These are phyloP conservation scores for Malus hybrid DNA, from an alignment of 331 rosid species.

Conservation along the genomic window DNA sequence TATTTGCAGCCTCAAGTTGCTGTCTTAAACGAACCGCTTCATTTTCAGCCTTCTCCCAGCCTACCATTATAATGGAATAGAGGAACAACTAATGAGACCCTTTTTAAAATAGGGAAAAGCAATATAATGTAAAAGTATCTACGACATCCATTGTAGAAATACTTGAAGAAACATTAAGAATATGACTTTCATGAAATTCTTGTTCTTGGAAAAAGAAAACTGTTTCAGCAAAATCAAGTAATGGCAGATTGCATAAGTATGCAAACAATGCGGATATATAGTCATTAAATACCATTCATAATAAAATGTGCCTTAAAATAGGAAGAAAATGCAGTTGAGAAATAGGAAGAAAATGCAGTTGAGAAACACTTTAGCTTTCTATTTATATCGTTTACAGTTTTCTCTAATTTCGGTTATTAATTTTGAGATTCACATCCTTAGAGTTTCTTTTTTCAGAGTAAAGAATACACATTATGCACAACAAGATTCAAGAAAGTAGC, in stretches of 20 bases:
- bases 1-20: constrained; percentile 58
- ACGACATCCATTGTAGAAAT: neutral
- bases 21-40: constrained; percentile 49
- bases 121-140: neutral
- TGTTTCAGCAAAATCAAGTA: neutral
- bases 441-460: neutral
- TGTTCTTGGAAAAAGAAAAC: neutral
- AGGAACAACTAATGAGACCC: neutral
- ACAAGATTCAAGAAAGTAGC: neutral
- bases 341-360: neutral
- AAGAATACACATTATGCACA: neutral
- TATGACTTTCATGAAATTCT: neutral
- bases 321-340: neutral
- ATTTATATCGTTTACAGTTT: neutral
- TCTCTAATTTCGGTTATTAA: neutral
- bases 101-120: neutral
- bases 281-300: neutral
- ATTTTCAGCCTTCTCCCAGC: constrained; percentile 86
- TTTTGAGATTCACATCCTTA: neutral
- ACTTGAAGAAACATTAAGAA: neutral
- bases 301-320: neutral
- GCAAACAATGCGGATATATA: neutral
- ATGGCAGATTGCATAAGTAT: neutral
- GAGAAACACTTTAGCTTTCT: neutral
- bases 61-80: constrained; percentile 31